Evolutionary conservation across 441 rosid genomes (phyloP).

Genomic region (Arabidopsis hybrid): DNA sequence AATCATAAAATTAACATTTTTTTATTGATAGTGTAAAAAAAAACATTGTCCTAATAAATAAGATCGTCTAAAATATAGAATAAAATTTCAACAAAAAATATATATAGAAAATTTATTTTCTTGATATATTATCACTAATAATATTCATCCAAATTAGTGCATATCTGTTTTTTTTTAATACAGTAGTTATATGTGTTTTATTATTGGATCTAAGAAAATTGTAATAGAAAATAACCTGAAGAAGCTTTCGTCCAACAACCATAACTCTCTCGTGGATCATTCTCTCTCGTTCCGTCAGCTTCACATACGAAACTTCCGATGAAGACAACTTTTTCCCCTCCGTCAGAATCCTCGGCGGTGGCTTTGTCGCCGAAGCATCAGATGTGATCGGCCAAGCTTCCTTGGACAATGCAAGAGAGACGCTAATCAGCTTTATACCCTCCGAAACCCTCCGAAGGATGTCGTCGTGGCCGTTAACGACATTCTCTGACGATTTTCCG

Average conservation of each 20-base stretch:
- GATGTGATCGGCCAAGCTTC: constrained; percentile 2
- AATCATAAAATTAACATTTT: no score
- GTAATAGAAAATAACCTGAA: background rate
- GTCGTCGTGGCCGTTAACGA: background rate
- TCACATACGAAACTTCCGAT: background rate
- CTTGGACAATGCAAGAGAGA: constrained; percentile 58
- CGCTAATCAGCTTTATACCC: constrained; percentile 52
- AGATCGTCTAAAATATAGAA: no score
- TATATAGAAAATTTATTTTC: no score
- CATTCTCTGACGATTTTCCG: constrained; percentile 29
- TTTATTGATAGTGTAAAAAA: no score
- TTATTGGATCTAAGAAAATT: background rate
- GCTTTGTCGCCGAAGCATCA: background rate
- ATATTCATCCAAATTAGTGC: no score
- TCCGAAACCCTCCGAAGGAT: constrained; percentile 36
- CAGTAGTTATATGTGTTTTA: no score
- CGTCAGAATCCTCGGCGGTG: background rate
- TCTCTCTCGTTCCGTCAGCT: background rate
- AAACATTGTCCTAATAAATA: no score
- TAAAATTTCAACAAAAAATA: no score
- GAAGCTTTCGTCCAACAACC: constrained; percentile 7
- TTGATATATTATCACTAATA: no score
- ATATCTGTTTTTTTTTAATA: no score
- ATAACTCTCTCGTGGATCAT: background rate
- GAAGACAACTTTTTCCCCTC: background rate